Base-by-base conservation (phyloP, 73 alveolate genomes). In the Tetrahymena borealis region DNA sequence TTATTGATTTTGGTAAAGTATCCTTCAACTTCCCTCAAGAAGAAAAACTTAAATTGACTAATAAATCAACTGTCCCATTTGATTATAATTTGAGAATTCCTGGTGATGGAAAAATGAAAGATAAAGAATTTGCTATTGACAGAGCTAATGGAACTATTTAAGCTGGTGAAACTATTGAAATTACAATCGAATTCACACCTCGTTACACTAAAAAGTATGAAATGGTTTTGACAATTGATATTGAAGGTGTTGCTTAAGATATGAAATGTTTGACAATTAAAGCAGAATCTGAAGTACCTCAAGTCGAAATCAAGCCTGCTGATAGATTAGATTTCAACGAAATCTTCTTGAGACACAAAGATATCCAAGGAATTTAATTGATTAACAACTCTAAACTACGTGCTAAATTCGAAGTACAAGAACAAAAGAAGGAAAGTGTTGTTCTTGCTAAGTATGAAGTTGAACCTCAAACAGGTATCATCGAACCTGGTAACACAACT, bases 221-320 rank as follows among this genome's bases (percentile, higher is more conserved):
- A 93, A 97, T 98, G 95, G 99, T 98, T 35, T 97, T 99, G 94
- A 99, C 98, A 91, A 99, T 99, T 90, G 99, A 99, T 95, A 97
- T 99, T 91, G 99, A 99, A 78, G 99, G 99, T 7, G 99, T 99
- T 13, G 99, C 99, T 12, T 98, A 98, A 94, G 99, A 98, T 94
- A 98, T 97, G 99, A 97, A 96, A 78, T 98, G 99, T 32, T 96
- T 98, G 32, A 99, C 99, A 78, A 99, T 99, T 90, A 98, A 99
- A 90, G 99, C 99, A 32, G 99, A 98, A 38, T 99, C 99, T 90
- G 97, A 97, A 39, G 99, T 98, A 11, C 99, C 99, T 0, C 97
- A 98, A 95, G 99, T 99, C 33, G 98, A 97, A 91, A 92, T 99
- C n/a, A 98, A 96, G 40, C 99, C 99, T 2, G 92, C 98, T 91